A percentile compares a stretch with the other conserved stretches of the same genome.
Evolutionary conservation across 1,284 basidiomycete species (phyloP).

Genomic region (Leccinum pachyderme): DNA sequence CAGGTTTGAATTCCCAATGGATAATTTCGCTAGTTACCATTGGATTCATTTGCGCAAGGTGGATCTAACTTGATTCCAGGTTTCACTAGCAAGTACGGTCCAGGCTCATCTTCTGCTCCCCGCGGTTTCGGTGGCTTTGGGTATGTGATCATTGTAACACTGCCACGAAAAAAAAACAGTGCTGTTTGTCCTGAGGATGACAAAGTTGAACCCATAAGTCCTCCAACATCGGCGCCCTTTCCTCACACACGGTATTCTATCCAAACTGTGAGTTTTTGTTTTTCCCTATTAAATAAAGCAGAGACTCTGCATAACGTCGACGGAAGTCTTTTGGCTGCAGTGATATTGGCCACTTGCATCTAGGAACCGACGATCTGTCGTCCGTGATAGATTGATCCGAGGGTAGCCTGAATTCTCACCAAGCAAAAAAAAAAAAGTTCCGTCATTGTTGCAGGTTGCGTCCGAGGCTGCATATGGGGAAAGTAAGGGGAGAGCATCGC

Average conservation of each 20-base stretch:
- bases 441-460: background rate
- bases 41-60: constrained; percentile 11
- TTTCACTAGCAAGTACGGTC: background rate
- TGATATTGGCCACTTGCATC: background rate
- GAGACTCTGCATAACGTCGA: background rate
- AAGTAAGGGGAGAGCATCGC: background rate
- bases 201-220: background rate
- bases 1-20: background rate
- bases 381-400: constrained; percentile 19
- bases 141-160: background rate
- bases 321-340: background rate
- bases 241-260: background rate
- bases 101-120: constrained; percentile 6
- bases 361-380: constrained; percentile 7
- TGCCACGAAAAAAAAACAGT: constrained; percentile 3
- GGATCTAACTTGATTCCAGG: constrained; percentile 8
- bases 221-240: constrained; percentile 6
- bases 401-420: constrained; percentile 12
- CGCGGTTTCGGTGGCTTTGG: constrained; percentile 12
- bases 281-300: constrained; percentile 3
- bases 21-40: constrained; percentile 10
- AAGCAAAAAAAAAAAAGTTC: background rate
- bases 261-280: background rate
- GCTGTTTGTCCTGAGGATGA: background rate
- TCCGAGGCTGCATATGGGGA: constrained; percentile 2